These are phyloP conservation scores for Candida tammaniensis DNA, from an alignment of 805 yeast genomes.

Conservation along the genomic window DNA sequence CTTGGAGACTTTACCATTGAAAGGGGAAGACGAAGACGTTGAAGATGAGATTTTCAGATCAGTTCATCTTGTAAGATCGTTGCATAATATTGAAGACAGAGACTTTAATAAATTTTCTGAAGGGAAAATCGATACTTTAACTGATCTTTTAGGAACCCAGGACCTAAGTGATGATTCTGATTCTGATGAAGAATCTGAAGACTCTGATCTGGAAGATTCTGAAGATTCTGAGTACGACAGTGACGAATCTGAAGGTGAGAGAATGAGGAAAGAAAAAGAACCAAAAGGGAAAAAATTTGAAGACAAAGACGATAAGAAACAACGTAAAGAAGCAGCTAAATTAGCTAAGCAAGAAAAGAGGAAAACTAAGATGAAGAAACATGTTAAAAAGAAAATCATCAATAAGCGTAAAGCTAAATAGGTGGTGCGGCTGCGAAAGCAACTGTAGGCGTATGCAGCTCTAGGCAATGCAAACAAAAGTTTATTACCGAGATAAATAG, in stretches of 20 bases:
- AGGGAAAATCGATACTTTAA: constrained; percentile 79
- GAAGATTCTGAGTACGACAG: constrained; percentile 29
- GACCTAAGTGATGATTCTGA: constrained; percentile 18
- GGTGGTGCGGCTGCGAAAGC: too few species aligned
- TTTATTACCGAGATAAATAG: too few species aligned
- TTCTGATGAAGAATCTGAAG: constrained; percentile 11
- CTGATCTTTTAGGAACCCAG: constrained; percentile 49
- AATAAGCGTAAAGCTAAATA: constrained; percentile 61
- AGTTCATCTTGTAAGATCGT: constrained; percentile 68
- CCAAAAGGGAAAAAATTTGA: constrained; percentile 64
- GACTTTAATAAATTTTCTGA: constrained; percentile 77
- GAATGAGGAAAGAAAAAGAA: constrained; percentile 17
- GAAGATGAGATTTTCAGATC: constrained; percentile 87
- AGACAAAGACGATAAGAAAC: constrained; percentile 51
- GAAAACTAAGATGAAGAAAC: constrained; percentile 41
- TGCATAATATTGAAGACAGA: constrained; percentile 84
- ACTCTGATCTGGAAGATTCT: constrained; percentile 18
- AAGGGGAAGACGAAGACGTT: constrained; percentile 50
- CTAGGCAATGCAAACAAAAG: too few species aligned
- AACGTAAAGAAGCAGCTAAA: constrained; percentile 36
- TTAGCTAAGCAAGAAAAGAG: constrained; percentile 27
- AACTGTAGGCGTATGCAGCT: too few species aligned
- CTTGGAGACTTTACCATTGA: constrained; percentile 55
- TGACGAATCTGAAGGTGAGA: constrained; percentile 25
- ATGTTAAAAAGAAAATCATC: constrained; percentile 34